phyloP scores from a whole-genome alignment of 2,329 filamentous ascomycete genomes.

The Alternaria ethzedia region DNA sequence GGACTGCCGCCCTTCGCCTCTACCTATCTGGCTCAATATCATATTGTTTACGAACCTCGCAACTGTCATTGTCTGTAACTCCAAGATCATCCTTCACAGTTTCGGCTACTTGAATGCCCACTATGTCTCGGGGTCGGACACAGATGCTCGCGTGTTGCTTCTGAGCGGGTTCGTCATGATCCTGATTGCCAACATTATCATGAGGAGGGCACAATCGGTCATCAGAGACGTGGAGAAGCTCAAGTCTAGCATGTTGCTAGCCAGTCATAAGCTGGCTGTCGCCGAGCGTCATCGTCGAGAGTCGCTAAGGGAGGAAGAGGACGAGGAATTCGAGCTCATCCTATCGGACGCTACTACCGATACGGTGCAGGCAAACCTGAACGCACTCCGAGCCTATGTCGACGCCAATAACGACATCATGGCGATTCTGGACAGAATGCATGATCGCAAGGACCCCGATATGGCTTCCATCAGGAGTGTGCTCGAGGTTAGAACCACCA shows the following conservation, averaged over 20 bases:
- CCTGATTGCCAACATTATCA: neutral
- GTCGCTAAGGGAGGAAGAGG: neutral
- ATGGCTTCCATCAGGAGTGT: neutral
- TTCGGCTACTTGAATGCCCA: neutral
- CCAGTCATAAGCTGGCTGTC: neutral
- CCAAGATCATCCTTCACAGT: neutral
- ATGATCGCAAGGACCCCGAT: neutral
- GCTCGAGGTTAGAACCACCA: neutral
- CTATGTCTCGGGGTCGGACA: neutral
- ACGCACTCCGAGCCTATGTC: neutral
- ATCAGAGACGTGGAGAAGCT: neutral
- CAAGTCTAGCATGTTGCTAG: neutral
- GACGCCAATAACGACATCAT: neutral
- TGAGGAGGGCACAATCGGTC: neutral
- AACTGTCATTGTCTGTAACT: neutral
- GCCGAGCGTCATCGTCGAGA: neutral
- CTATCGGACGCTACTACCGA: neutral
- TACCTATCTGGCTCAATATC: neutral
- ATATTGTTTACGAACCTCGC: neutral
- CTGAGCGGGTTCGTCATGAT: neutral
- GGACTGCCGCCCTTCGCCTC: neutral
- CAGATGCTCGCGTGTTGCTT: neutral
- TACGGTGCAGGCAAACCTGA: neutral
- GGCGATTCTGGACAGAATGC: neutral
- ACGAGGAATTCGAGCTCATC: neutral